Base-by-base conservation (phyloP, 768 basidiomycete species). In the Pleurotus tuber-regium region DNA sequence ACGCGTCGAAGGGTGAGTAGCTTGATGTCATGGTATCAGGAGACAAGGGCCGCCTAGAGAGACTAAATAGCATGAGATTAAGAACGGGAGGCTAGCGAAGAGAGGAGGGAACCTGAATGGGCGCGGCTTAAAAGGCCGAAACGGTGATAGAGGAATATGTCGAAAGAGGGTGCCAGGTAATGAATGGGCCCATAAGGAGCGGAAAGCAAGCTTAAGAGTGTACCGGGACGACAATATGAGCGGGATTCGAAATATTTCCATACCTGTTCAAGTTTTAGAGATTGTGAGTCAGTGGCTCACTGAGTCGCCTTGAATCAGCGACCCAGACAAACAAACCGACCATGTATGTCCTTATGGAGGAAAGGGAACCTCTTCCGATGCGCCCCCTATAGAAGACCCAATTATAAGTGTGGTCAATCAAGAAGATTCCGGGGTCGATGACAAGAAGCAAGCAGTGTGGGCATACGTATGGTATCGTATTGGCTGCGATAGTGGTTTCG, bases 21-120 rank as follows among this genome's bases (percentile, higher is more conserved):
- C 59, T 49, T 36, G 60, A 53, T 52, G 63, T 59, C 42, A 63
- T 24, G 29, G 33, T 21, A 47, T 63, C 56, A 4, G 66, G 63
- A 42, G 62, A 66, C 54, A 62, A 61, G 52, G 66, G 56, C 55
- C 71, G 76, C 52, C 64, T 66, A 52, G 66, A 63, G 50, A 74
- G 58, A 29, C 35, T 38, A 14, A 38, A 68, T 64, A 48, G 64
- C 61, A 60, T 70, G 60, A 51, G 79, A 70, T 80, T 82, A 79
- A 38, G 35, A 19, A 38, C 31, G 6, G 35, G 53, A 60, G 58
- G 44, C 14, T 50, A 28, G 29, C 16, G 52, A 61, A 56, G 57
- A 62, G 62, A n/a, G 57, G 64, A 56, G 59, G 60, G 54, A 61
- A 64, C 57, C 58, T 53, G 55, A 56, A 51, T 40, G 52, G 26